Base-by-base conservation (phyloP, 345 rosid species). In the Nephelium lappaceum region DNA sequence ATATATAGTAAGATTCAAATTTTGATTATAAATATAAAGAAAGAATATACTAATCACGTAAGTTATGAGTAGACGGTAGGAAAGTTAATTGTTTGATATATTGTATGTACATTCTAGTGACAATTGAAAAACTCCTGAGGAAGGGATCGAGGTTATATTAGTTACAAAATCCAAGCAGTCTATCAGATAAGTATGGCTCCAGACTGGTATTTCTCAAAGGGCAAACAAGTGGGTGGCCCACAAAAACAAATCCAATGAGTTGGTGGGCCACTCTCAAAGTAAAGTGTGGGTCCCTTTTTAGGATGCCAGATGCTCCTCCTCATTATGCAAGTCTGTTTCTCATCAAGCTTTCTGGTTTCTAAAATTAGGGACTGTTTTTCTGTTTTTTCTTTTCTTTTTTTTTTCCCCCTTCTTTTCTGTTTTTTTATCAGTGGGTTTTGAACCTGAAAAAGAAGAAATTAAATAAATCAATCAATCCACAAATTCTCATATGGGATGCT, bases 251-350 rank as follows among this genome's bases (percentile, higher is more conserved):
- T 57, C 31, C 72, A 27, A 51, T 72, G 74, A 77, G 81, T 63
- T 78, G 76, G 80, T 82, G 90, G 90, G 72, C 88, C 88, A 76
- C 79, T 27, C 80, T 81, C 81, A 73, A 83, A 72, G 79, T 67
- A 71, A 77, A 73, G 47, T 51, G 74, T 61, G 81, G 86, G 86
- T 38, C 76, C 88, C 82, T 63, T 51, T 38, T 69, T 25, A 41
- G 57, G 73, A 71, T 70, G 76, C 78, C 72, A 63, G 73, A 80
- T 82, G 84, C 85, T 47, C 74, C 72, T 38, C 23, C 63, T 74
- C 79, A 71, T 77, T n/a, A 53, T 71, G 75, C 73, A 41, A 5
- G 21, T 69, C 78, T 58, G 5, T 64, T 69, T 72, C 60, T 25
- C 60, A 19, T 58, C 31, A 42, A 31, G 15, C 49, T 78, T 61